Evolutionary conservation across 768 basidiomycete genomes (phyloP).

Genomic region (Leccinum olivaceopallidum): DNA sequence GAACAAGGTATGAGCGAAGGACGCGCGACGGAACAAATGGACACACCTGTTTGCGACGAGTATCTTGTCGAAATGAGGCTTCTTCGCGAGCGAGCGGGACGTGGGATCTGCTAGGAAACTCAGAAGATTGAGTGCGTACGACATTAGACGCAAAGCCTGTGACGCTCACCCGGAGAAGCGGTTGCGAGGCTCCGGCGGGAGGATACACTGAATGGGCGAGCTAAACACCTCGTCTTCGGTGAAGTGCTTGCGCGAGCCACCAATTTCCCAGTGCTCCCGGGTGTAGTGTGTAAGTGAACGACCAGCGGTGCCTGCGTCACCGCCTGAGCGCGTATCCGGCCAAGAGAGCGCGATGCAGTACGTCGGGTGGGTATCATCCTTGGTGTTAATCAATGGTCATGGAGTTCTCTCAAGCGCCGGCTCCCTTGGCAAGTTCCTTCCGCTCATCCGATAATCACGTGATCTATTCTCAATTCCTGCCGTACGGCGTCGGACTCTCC

Average conservation of each 20-base stretch:
- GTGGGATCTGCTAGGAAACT: slow-evolving; percentile 2
- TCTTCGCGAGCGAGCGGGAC: slow-evolving; percentile 16
- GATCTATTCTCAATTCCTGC: slow-evolving; percentile 20
- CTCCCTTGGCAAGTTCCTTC: slow-evolving; percentile 24
- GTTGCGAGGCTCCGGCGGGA: slow-evolving; percentile 20
- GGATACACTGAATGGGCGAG: not conserved
- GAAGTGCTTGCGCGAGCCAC: slow-evolving; percentile 5
- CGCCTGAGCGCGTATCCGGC: slow-evolving; percentile 20
- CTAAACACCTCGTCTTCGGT: slow-evolving; percentile 1
- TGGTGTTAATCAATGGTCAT: not conserved
- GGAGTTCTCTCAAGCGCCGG: not conserved
- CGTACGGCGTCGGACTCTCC: slow-evolving; percentile 65
- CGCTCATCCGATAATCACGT: slow-evolving; percentile 22
- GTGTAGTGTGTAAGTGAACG: not conserved
- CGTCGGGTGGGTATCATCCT: slow-evolving; percentile 35
- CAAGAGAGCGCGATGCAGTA: slow-evolving; percentile 25
- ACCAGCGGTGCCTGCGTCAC: slow-evolving; percentile 8
- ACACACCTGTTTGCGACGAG: slow-evolving; percentile 81
- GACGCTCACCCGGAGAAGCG: slow-evolving; percentile 17
- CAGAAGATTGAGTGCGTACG: slow-evolving; percentile 1
- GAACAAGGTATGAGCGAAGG: not conserved
- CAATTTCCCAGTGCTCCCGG: slow-evolving; percentile 10
- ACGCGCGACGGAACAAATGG: too few relatives aligned
- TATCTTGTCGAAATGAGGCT: slow-evolving; percentile 85
- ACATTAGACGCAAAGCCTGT: not conserved